These are phyloP conservation scores for Mycosphaerella sp. DNA, from an alignment of 2,329 filamentous ascomycete species.

Conservation along the genomic window DNA sequence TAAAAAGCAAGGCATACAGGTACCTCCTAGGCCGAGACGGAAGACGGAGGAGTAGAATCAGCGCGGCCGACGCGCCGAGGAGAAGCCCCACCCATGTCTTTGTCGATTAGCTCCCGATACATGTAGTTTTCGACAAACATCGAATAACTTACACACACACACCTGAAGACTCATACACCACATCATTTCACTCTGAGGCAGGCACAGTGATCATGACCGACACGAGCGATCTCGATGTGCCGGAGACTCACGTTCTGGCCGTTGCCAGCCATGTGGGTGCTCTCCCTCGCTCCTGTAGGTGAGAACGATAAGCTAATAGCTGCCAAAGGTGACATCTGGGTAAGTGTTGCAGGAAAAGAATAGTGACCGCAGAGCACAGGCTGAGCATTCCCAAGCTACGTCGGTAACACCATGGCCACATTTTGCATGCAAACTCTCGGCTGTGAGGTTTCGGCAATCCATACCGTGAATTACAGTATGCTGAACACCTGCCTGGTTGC, in stretches of 20 bases:
- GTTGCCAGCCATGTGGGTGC: conserved; percentile 86
- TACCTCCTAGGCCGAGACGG: conserved; percentile 4
- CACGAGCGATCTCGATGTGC: conserved; percentile 35
- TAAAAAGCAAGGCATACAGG: not conserved
- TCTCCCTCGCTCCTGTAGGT: conserved; percentile 30
- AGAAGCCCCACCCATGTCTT: conserved; percentile 13
- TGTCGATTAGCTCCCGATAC: conserved; percentile 13
- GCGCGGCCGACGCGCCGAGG: conserved; percentile 7
- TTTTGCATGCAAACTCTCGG: conserved; percentile 91
- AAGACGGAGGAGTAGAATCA: not conserved
- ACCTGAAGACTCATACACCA: not conserved
- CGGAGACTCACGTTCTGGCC: conserved; percentile 68
- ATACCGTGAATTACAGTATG: conserved; percentile 94
- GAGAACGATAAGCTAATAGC: conserved; percentile 19
- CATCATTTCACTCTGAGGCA: not conserved
- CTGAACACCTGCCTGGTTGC: not conserved
- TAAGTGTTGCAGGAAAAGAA: conserved; percentile 41
- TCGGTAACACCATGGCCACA: conserved; percentile 95
- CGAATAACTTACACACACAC: not conserved
- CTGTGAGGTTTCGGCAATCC: conserved; percentile 87
- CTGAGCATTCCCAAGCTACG: conserved; percentile 58
- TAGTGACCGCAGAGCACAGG: conserved; percentile 1
- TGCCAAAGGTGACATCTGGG: conserved; percentile 62
- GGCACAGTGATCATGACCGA: conserved; percentile 13
- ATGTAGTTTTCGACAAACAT: conserved; percentile 6